phyloP scores from a whole-genome alignment of 345 rosid genomes.

The Psidium guajava region DNA sequence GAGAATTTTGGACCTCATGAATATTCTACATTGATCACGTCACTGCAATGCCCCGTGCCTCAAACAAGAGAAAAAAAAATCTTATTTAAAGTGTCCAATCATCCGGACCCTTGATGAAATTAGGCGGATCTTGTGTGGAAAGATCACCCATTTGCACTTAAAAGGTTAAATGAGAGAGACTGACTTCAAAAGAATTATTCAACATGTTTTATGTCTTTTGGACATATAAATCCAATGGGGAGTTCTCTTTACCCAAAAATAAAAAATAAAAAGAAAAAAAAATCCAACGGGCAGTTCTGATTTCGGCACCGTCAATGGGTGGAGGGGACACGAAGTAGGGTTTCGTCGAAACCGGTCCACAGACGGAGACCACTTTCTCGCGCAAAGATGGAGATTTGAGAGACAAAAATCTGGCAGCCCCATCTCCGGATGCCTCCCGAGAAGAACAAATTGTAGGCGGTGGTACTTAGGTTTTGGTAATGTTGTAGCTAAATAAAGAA shows the following conservation, averaged over 20 bases:
- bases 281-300: neutral
- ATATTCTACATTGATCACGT: neutral
- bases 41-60: neutral
- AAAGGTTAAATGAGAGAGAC: neutral
- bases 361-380: neutral
- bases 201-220: neutral
- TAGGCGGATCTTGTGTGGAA: neutral
- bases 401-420: neutral
- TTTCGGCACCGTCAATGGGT: neutral
- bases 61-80: neutral
- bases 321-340: neutral
- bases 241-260: neutral
- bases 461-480: neutral
- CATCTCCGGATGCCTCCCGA: neutral
- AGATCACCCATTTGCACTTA: neutral
- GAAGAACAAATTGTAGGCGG: neutral
- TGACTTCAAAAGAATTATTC: neutral
- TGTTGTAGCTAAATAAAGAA: neutral
- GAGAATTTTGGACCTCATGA: neutral
- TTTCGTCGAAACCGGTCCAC: neutral
- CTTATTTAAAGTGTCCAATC: neutral
- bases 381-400: neutral
- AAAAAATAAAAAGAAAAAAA: no score
- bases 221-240: neutral
- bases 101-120: neutral